Evolutionary conservation across 2,329 filamentous ascomycete species (phyloP).

Genomic region (Metarhizium album): DNA sequence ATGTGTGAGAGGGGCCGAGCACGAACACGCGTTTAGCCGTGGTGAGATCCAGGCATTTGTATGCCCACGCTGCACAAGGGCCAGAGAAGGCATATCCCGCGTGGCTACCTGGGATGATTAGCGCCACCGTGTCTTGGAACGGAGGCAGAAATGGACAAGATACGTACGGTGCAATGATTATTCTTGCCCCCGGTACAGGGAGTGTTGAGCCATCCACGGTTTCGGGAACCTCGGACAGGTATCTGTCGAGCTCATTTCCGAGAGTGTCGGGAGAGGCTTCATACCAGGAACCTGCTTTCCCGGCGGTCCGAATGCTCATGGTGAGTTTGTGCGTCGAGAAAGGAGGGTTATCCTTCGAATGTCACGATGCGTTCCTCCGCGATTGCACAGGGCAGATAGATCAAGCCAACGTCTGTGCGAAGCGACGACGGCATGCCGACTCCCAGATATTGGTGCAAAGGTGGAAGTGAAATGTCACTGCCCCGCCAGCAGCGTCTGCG

Average conservation of each 20-base stretch:
- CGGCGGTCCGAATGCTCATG: slow-evolving; percentile 5
- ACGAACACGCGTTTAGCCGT: slow-evolving; percentile 81
- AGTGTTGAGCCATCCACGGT: slow-evolving; percentile 47
- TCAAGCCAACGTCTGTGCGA: not conserved
- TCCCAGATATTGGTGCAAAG: not conserved
- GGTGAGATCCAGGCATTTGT: slow-evolving; percentile 75
- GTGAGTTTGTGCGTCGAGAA: not conserved
- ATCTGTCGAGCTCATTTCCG: slow-evolving; percentile 58
- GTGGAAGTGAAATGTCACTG: not conserved
- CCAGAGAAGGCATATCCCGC: slow-evolving; percentile 92
- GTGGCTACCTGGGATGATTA: slow-evolving; percentile 46
- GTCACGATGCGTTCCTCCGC: not conserved
- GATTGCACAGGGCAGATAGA: not conserved
- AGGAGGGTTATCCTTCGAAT: not conserved
- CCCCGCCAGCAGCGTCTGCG: not conserved
- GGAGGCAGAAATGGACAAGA: not conserved
- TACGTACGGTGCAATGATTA: slow-evolving; percentile 90
- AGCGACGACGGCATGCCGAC: not conserved
- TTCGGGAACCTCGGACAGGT: slow-evolving; percentile 60
- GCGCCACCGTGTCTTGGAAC: not conserved
- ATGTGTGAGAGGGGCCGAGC: slow-evolving; percentile 84
- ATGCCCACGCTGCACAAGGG: slow-evolving; percentile 86
- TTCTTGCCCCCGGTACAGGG: slow-evolving; percentile 63
- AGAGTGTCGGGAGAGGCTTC: slow-evolving; percentile 48
- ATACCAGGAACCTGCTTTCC: slow-evolving; percentile 88